These are phyloP conservation scores for Pseudopyricularia javanii DNA, from an alignment of 2,329 filamentous ascomycete genomes.

Conservation along the genomic window DNA sequence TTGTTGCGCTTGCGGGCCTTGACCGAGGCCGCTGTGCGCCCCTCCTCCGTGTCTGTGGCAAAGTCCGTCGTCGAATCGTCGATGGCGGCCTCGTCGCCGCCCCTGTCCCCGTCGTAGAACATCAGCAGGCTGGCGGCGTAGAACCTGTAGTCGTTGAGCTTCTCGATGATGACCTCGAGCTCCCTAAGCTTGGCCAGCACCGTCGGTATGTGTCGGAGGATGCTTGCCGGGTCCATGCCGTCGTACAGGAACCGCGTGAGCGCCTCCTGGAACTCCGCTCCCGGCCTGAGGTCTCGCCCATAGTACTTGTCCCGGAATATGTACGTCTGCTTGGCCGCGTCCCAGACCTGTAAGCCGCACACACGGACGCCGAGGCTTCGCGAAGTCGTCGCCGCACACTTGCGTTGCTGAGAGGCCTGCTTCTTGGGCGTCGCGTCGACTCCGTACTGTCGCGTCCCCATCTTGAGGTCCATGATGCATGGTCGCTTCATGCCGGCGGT, in stretches of 20 bases:
- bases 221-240: conserved; percentile 67
- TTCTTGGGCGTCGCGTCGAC: conserved; percentile 88
- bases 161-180: conserved; percentile 71
- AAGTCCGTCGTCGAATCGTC: conserved; percentile 47
- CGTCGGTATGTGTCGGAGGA: conserved; percentile 75
- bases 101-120: conserved; percentile 81
- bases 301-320: conserved; percentile 99
- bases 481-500: conserved; percentile 94
- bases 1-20: conserved; percentile 31
- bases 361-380: conserved; percentile 83
- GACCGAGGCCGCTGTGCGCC: conserved; percentile 12
- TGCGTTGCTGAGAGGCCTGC: conserved; percentile 80
- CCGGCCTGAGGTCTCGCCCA: conserved; percentile 76
- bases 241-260: conserved; percentile 86
- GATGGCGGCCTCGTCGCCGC: conserved; percentile 39
- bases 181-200: conserved; percentile 74
- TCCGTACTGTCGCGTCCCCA: conserved; percentile 96
- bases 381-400: conserved; percentile 87
- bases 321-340: conserved; percentile 69
- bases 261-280: conserved; percentile 77
- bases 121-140: conserved; percentile 92
- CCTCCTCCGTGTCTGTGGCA: conserved; percentile 46
- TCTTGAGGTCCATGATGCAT: conserved; percentile 95
- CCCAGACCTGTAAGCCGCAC: conserved; percentile 95
- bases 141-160: conserved; percentile 76